These are phyloP conservation scores for Paracoccidioides brasiliensis DNA, from an alignment of 2,329 filamentous ascomycete genomes.

Conservation along the genomic window DNA sequence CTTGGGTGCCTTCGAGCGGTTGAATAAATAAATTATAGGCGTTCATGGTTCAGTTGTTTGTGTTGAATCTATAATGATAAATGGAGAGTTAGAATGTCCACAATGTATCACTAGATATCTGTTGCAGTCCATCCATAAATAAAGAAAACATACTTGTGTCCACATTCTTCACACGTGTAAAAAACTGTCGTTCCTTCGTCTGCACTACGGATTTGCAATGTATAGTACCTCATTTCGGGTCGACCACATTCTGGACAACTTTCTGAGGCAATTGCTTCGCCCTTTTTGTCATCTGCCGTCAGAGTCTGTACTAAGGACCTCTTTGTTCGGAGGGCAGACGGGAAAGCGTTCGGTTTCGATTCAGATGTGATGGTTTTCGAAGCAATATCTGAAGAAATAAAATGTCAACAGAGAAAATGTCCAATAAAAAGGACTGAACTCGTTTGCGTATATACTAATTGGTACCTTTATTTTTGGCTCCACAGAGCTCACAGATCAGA, in stretches of 20 bases:
- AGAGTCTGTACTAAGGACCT: constrained; percentile 74
- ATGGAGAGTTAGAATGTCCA: neutral
- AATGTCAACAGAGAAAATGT: constrained; percentile 10
- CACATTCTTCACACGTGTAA: constrained; percentile 68
- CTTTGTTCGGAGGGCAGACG: constrained; percentile 76
- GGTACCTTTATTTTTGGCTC: constrained; percentile 67
- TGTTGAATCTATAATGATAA: constrained; percentile 16
- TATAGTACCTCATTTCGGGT: constrained; percentile 71
- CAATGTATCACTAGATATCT: neutral
- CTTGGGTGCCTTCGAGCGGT: neutral
- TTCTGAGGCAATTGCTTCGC: constrained; percentile 54
- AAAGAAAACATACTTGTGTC: constrained; percentile 52
- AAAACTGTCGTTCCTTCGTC: constrained; percentile 93
- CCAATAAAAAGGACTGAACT: neutral
- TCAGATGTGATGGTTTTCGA: constrained; percentile 64
- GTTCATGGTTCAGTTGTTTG: constrained; percentile 15
- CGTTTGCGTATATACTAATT: constrained; percentile 3
- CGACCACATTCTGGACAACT: constrained; percentile 70
- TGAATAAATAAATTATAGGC: neutral
- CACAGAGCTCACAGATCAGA: constrained; percentile 74
- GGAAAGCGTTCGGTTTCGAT: constrained; percentile 84
- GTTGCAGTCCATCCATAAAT: constrained; percentile 14
- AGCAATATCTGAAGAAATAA: constrained; percentile 48
- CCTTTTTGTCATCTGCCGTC: constrained; percentile 62
- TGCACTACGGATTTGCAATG: constrained; percentile 75